Conservation (phyloP, 2,329 filamentous ascomycete genomes). For the Ophiostoma angusticollis region DNA sequence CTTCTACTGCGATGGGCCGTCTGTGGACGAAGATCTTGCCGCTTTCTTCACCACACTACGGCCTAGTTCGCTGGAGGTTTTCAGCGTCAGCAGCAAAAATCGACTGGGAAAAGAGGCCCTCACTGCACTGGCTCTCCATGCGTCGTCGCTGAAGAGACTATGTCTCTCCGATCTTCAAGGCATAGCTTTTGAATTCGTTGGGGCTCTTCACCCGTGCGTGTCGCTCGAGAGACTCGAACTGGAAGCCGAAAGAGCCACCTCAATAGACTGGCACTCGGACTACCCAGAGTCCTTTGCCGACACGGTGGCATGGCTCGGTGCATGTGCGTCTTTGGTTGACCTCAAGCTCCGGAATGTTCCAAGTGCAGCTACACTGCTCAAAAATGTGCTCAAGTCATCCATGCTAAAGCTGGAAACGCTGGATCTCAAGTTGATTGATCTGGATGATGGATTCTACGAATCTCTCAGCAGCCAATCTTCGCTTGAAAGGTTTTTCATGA, state of each 20-base stretch:
- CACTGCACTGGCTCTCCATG: conserved; percentile 34
- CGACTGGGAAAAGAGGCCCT: conserved; percentile 42
- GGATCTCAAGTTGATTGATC: conserved; percentile 33
- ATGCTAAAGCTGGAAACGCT: conserved; percentile 33
- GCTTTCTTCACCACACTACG: conserved; percentile 43
- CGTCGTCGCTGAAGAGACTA: conserved; percentile 23
- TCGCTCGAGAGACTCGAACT: conserved; percentile 23
- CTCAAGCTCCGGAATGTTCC: conserved; percentile 38
- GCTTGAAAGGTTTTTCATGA: conserved; percentile 23
- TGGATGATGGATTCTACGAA: conserved; percentile 38
- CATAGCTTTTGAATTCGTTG: conserved; percentile 19
- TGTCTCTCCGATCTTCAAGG: conserved; percentile 20
- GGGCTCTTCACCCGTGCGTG: conserved; percentile 21
- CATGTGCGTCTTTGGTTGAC: conserved; percentile 33
- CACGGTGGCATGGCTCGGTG: conserved; percentile 21
- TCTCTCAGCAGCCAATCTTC: conserved; percentile 36
- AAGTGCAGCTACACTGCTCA: conserved; percentile 38
- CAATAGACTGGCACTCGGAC: conserved; percentile 14
- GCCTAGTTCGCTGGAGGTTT: conserved; percentile 42
- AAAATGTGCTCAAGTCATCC: conserved; percentile 29
- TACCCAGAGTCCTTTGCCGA: conserved; percentile 17
- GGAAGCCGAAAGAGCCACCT: conserved; percentile 16
- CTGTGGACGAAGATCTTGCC: conserved; percentile 45
- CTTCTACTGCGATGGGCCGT: conserved; percentile 29
- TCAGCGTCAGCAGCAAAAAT: conserved; percentile 45